phyloP scores from a whole-genome alignment of 495 filamentous ascomycete genomes.

The Penicillium maclennaniae region DNA sequence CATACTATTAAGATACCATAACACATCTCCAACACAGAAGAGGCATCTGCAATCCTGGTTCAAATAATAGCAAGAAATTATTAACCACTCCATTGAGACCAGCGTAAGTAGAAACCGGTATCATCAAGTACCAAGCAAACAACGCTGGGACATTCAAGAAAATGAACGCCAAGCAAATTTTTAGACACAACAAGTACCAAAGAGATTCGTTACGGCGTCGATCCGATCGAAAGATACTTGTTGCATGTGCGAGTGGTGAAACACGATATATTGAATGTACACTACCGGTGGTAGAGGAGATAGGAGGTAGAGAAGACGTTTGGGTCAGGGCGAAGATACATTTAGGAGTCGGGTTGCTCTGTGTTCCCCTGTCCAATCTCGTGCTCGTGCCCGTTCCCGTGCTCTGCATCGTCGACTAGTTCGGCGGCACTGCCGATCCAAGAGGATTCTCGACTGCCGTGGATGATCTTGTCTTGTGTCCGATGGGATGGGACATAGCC shows the following conservation, averaged over 20 bases:
- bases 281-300: not conserved
- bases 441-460: conserved; percentile 52
- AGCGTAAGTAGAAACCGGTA: not conserved
- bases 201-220: conserved; percentile 39
- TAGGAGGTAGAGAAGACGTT: not conserved
- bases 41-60: too few species aligned
- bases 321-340: too few species aligned
- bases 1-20: too few species aligned
- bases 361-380: not conserved
- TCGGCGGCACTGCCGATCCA: conserved; percentile 49
- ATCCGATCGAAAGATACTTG: conserved; percentile 5
- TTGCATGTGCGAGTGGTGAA: not conserved
- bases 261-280: not conserved
- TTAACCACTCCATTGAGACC: not conserved
- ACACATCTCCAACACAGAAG: too few species aligned
- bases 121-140: not conserved
- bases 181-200: conserved; percentile 8
- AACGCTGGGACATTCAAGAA: not conserved
- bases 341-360: too few species aligned
- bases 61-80: not conserved
- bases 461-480: conserved; percentile 55
- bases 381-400: not conserved
- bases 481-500: conserved; percentile 73
- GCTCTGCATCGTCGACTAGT: conserved; percentile 36
- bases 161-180: conserved; percentile 4